Conservation (phyloP, 495 filamentous ascomycete species). For the Bacidia gigantensis region DNA sequence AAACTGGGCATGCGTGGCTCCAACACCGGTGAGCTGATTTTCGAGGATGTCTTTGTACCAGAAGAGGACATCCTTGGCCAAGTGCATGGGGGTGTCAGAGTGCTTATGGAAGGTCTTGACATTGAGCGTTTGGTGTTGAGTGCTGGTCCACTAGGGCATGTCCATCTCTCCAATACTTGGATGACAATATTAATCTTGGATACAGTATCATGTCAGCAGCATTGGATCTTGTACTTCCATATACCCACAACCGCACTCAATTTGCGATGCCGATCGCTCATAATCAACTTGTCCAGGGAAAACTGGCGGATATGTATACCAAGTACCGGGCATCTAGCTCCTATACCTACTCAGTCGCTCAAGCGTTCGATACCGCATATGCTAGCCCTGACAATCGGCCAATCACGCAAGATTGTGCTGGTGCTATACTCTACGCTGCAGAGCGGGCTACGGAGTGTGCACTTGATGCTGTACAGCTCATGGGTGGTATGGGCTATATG, state of each 20-base stretch:
- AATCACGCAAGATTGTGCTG: constrained; percentile 84
- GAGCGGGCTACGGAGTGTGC: constrained; percentile 84
- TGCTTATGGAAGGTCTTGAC: constrained; percentile 93
- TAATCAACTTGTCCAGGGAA: constrained; percentile 87
- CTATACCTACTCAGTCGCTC: constrained; percentile 71
- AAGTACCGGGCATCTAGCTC: constrained; percentile 68
- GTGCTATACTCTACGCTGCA: constrained; percentile 85
- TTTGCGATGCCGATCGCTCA: constrained; percentile 80
- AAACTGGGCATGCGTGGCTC: constrained; percentile 97
- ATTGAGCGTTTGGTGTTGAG: constrained; percentile 86
- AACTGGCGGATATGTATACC: constrained; percentile 94
- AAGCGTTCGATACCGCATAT: constrained; percentile 61
- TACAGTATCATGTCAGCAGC: constrained; percentile 80
- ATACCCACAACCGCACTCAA: constrained; percentile 78
- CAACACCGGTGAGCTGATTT: constrained; percentile 90
- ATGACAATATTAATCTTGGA: not conserved
- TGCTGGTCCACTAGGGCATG: constrained; percentile 69
- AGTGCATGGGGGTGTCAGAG: constrained; percentile 68
- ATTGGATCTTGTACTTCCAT: constrained; percentile 77
- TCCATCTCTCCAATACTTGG: not conserved
- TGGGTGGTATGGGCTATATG: constrained; percentile 92
- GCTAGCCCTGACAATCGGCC: constrained; percentile 39
- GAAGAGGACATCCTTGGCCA: constrained; percentile 64
- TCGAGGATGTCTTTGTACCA: constrained; percentile 88
- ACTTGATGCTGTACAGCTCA: constrained; percentile 81